Conservation (phyloP, 345 rosid genomes). For the Eucalyptus cloeziana region DNA sequence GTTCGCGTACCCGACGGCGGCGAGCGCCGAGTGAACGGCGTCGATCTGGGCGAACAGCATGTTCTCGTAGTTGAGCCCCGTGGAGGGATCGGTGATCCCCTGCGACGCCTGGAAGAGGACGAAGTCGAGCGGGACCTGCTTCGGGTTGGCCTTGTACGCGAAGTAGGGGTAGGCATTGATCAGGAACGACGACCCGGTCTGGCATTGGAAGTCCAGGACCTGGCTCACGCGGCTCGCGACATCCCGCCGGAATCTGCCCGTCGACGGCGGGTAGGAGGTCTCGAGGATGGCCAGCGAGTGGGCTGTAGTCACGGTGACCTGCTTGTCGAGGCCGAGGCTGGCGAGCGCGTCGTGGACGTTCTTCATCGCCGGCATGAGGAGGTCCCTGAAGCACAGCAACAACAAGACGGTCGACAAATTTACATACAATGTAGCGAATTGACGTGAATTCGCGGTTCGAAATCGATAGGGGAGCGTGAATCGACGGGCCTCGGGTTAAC, state of each 20-base stretch:
- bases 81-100: slow-evolving; percentile 18
- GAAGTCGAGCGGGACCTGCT: slow-evolving; percentile 22
- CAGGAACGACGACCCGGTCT: slow-evolving; percentile 25
- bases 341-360: slow-evolving; percentile 17
- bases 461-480: neutral
- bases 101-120: slow-evolving; percentile 31
- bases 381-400: neutral
- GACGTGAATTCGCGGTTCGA: neutral
- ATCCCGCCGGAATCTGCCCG: slow-evolving; percentile 28
- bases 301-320: slow-evolving; percentile 28
- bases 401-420: neutral
- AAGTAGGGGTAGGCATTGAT: slow-evolving; percentile 41
- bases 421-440: neutral
- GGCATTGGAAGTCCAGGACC: slow-evolving; percentile 16
- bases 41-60: slow-evolving; percentile 45
- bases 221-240: slow-evolving; percentile 6
- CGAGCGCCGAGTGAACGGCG: slow-evolving; percentile 27
- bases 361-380: slow-evolving; percentile 33
- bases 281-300: slow-evolving; percentile 31
- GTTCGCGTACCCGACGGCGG: slow-evolving; percentile 16
- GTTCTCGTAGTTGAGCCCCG: slow-evolving; percentile 27
- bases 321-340: slow-evolving; percentile 13
- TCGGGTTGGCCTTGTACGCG: slow-evolving; percentile 29
- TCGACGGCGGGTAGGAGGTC: slow-evolving; percentile 39
- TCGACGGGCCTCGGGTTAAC: neutral